Base-by-base conservation (phyloP, 2,329 filamentous ascomycete species). In the Cytospora paraplurivora region DNA sequence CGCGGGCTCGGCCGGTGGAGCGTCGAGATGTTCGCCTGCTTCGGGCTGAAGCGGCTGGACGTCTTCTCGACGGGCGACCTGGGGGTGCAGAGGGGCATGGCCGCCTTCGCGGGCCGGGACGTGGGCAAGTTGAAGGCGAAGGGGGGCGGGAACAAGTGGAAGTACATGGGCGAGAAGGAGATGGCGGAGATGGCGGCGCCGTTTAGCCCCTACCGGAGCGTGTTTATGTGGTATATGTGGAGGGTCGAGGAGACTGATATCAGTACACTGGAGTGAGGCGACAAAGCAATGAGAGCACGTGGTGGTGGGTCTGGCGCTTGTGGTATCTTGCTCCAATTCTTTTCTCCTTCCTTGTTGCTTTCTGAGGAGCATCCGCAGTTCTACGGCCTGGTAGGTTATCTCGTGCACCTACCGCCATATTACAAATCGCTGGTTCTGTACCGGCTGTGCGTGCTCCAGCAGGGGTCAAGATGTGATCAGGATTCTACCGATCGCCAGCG, bases 161-260 rank as follows among this genome's bases (percentile, higher is more conserved):
- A 98, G 80, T 99, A 98, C 75, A 97, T 98, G 93, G 85, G 84
- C 41, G 95, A 98, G 78, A 85, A 87, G 73, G 95, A 98, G 66
- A 98, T 99, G 95, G 74, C 89, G 66, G 90, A 93, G 68, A 82
- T 92, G 68, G 88, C 92, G 13, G 90, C 88, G 63, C 86, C 82
- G 72, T 99, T 96, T 75, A 83, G 84, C 63, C 95, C 94, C 4
- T 98, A 96, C 76, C 88, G 93, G 72, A 95, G 89, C 70, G 74
- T 97, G 51, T 97, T 97, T 72, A 97, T 97, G 93, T 97, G 93
- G 93, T 96, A 96, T 74, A 96, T 97, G 91, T 97, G 94, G 93
- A 82, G 89, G 64, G 87, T 94, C 12, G 90, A 89, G 73, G 87
- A 92, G 72, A 92, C 92, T 4, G 90, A 96, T 75, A 77, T 93